phyloP scores from a whole-genome alignment of 306 rosid species.

The Acacia confusa region DNA sequence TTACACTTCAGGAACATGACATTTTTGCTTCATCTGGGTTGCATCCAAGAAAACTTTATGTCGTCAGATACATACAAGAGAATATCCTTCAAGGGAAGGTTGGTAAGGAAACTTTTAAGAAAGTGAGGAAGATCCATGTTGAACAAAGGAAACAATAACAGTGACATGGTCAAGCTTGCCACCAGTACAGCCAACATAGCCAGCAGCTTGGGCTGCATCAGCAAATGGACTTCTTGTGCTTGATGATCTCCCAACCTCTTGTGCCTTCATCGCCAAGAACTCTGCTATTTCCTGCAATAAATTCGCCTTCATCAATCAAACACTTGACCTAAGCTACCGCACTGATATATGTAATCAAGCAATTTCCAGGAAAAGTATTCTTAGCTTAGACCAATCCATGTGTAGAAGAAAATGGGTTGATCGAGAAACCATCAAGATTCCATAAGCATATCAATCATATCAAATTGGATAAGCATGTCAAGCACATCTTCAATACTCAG shows the following conservation, averaged over 20 bases:
- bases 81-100: no score
- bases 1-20: no score
- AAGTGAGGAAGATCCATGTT: slow-evolving; percentile 28
- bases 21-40: no score
- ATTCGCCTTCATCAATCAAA: not conserved
- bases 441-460: not conserved
- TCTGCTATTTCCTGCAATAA: slow-evolving; percentile 64
- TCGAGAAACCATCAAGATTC: not conserved
- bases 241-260: slow-evolving; percentile 60
- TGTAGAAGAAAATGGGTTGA: not conserved
- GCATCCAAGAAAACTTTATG: no score
- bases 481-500: not conserved
- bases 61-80: no score
- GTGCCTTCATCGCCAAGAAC: slow-evolving; percentile 65
- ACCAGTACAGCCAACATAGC: slow-evolving; percentile 63
- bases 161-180: slow-evolving; percentile 79
- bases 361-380: not conserved
- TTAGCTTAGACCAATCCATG: not conserved
- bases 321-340: not conserved
- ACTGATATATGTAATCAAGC: not conserved
- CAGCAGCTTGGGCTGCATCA: slow-evolving; percentile 64
- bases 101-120: not conserved
- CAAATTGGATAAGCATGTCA: not conserved
- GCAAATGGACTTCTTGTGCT: slow-evolving; percentile 66
- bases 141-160: slow-evolving; percentile 65